Evolutionary conservation across 352 stramenopile genomes (phyloP).

Genomic region (Blastocystis sp.): DNA sequence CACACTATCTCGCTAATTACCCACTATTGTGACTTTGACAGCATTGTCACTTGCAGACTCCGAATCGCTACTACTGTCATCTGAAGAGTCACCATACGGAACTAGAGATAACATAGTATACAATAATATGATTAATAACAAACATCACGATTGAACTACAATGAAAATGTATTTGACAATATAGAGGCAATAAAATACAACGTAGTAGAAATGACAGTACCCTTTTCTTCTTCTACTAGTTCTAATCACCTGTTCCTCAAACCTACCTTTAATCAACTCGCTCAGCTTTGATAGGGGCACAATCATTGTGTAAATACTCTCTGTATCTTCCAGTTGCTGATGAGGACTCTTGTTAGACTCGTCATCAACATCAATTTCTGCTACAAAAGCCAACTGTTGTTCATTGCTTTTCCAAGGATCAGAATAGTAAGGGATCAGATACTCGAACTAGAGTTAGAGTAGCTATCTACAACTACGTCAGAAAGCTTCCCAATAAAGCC

Average conservation of each 20-base stretch:
- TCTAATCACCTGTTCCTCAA: neutral
- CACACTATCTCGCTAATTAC: neutral
- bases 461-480: neutral
- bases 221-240: neutral
- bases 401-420: constrained; percentile 59
- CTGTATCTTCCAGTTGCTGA: constrained; percentile 12
- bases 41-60: neutral
- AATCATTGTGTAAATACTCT: constrained; percentile 1
- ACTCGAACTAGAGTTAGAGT: neutral
- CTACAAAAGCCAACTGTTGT: neutral
- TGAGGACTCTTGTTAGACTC: neutral
- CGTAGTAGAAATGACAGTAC: neutral
- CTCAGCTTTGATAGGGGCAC: neutral
- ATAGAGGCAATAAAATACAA: neutral
- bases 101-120: constrained; percentile 19
- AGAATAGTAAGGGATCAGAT: neutral
- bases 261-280: neutral
- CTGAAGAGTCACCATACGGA: constrained; percentile 15
- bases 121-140: neutral
- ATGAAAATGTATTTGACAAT: neutral
- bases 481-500: neutral
- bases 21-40: neutral
- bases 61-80: neutral
- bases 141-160: neutral
- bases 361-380: constrained; percentile 22